Base-by-base conservation (phyloP, 345 rosid genomes). In the Passiflora organensis region DNA sequence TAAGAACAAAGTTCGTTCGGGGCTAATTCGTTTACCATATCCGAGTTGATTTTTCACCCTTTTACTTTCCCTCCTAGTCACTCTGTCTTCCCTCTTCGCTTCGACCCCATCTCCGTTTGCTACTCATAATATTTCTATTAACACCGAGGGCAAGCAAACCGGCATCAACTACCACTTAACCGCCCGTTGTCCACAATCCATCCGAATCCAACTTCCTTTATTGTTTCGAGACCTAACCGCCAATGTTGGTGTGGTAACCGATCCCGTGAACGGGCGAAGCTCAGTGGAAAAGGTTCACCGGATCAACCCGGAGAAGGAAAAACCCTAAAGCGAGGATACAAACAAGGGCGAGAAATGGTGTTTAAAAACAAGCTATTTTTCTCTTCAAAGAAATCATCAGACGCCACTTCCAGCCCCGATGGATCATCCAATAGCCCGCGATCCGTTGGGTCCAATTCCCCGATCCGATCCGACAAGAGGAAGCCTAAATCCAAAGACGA, bases 351-450 rank as follows among this genome's bases (percentile, higher is more conserved):
- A n/a, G n/a, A 51, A 51, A 93, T 93, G 99, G 96, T 89, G 19
- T 94, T 94, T 83, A 94, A 87, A 79, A 91, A 85, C 79, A 87
- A 87, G 65, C 85, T 87, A 25, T 91, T 94, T 78, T 82, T 91
- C 71, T 88, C 95, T 2, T 89, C 95, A 11, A 87, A 80, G 85
- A 89, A 89, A 65, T 89, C 99, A 11, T 41, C 43, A 11, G n/a
- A 13, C 43, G 91, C 80, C 59, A 63, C 99, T 36, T 82, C 95
- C 8, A 80, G 89, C 58, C 91, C 95, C 4, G 96, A 87, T 52
- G 88, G 85, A 66, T 87, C 96, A 23, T 32, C 19, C 60, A 91
- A 72, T 72, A 85, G 96, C 62, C 95, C 96, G 48, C 83, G 93
- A 83, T 89, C 97, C 32, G 50, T 72, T 39, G 86, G 93, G 58